A percentile compares a stretch with the other conserved stretches of the same genome.
Conservation (phyloP, 495 filamentous ascomycete species). For the Glonium stellatum region DNA sequence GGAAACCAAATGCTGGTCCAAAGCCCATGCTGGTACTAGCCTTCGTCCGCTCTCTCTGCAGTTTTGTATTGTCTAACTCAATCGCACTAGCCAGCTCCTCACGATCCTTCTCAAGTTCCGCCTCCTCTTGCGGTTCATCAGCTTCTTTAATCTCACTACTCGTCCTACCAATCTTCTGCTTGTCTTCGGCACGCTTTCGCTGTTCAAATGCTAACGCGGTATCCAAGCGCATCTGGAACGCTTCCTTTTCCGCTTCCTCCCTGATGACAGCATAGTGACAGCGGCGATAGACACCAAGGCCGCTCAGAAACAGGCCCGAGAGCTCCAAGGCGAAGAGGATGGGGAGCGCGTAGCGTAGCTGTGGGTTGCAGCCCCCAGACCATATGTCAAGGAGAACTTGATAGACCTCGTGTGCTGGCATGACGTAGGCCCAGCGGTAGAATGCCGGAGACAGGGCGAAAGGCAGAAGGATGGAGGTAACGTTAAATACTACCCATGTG, state of each 20-base stretch:
- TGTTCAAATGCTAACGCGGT: background rate
- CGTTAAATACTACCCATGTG: constrained; percentile 44
- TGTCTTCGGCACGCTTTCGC: too few relatives aligned
- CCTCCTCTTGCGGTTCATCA: too few relatives aligned
- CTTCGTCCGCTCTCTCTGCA: too few relatives aligned
- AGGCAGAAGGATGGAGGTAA: constrained; percentile 43
- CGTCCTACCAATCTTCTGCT: too few relatives aligned
- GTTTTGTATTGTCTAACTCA: too few relatives aligned
- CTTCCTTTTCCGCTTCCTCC: background rate
- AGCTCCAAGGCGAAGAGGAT: background rate
- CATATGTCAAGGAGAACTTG: constrained; percentile 44
- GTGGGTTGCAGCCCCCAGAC: constrained; percentile 44
- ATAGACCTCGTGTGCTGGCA: constrained; percentile 45
- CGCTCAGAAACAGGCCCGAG: background rate
- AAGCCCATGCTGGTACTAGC: too few relatives aligned
- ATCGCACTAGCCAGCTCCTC: too few relatives aligned
- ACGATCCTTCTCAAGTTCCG: too few relatives aligned
- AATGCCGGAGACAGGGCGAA: constrained; percentile 44
- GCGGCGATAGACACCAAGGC: background rate
- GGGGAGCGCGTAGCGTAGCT: constrained; percentile 21
- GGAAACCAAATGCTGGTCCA: too few relatives aligned
- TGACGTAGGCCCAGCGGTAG: constrained; percentile 42
- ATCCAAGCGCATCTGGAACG: background rate
- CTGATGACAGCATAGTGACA: background rate
- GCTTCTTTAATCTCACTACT: too few relatives aligned